Percentiles rank a stretch among this genome's conserved stretches.
Evolutionary conservation across 2,329 filamentous ascomycete genomes (phyloP).

Genomic region (Trichoderma endophyticum): DNA sequence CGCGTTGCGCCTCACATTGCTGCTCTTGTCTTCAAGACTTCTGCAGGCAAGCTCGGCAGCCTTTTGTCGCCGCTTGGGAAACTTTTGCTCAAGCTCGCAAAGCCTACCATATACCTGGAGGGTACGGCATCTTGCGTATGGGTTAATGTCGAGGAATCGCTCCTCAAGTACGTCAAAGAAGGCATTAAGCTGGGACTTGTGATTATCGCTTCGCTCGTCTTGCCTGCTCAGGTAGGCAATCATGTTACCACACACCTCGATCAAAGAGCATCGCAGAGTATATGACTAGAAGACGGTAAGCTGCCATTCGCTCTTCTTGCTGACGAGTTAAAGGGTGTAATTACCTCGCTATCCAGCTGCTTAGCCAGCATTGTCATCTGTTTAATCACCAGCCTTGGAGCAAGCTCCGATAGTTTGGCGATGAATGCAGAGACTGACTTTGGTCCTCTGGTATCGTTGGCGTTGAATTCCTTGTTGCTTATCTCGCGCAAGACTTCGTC

Average conservation of each 20-base stretch:
- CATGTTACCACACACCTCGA: slow-evolving; percentile 96
- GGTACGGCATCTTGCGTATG: slow-evolving; percentile 86
- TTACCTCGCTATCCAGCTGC: slow-evolving; percentile 87
- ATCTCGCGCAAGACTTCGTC: slow-evolving; percentile 93
- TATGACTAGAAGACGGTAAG: slow-evolving; percentile 60
- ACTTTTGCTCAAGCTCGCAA: slow-evolving; percentile 93
- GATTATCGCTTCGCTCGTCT: slow-evolving; percentile 86
- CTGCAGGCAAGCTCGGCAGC: slow-evolving; percentile 83
- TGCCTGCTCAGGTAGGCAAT: slow-evolving; percentile 86
- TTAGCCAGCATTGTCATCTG: slow-evolving; percentile 96
- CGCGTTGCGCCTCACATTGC: slow-evolving; percentile 90
- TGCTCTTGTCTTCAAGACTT: slow-evolving; percentile 96
- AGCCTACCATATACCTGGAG: slow-evolving; percentile 92
- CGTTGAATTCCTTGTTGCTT: slow-evolving; percentile 97
- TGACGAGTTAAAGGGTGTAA: not conserved
- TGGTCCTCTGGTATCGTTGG: slow-evolving; percentile 89
- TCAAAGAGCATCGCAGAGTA: slow-evolving; percentile 86
- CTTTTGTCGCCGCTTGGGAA: slow-evolving; percentile 83
- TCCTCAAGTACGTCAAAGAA: slow-evolving; percentile 98
- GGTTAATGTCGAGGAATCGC: slow-evolving; percentile 92
- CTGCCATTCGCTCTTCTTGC: not conserved
- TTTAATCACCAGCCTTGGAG: slow-evolving; percentile 89
- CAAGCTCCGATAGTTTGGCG: slow-evolving; percentile 86
- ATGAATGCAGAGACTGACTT: slow-evolving; percentile 96
- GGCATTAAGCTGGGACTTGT: slow-evolving; percentile 91